Conservation (phyloP, 2,329 filamentous ascomycete species). For the Colletotrichum sp. region DNA sequence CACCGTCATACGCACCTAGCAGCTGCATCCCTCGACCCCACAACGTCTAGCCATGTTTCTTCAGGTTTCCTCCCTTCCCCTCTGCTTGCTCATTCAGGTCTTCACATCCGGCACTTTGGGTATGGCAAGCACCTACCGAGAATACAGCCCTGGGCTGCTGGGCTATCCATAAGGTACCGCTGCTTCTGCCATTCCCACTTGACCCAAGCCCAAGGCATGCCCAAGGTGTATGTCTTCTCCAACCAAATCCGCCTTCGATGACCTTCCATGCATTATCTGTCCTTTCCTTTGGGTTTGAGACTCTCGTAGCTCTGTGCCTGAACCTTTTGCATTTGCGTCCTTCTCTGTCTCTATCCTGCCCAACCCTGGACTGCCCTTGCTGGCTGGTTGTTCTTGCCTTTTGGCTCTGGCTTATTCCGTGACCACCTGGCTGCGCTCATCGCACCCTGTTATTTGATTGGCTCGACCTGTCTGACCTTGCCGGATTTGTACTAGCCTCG, state of each 20-base stretch:
- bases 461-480: background rate
- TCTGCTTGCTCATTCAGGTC: background rate
- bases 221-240: background rate
- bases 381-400: background rate
- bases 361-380: background rate
- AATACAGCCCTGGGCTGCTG: background rate
- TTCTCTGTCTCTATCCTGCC: background rate
- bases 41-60: background rate
- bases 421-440: slow-evolving; percentile 8
- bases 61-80: background rate
- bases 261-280: slow-evolving; percentile 7
- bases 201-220: background rate
- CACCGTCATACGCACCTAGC: background rate
- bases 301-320: background rate
- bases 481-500: background rate
- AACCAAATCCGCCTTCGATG: background rate
- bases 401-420: slow-evolving; percentile 7
- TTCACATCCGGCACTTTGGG: background rate
- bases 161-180: background rate
- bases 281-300: background rate
- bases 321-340: background rate
- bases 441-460: background rate
- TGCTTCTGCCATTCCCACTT: background rate
- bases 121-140: background rate
- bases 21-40: background rate